A percentile compares a stretch with the other conserved stretches of the same genome.
Evolutionary conservation across 176 grass and related monocot species (phyloP).

Genomic region (Themeda triandra): DNA sequence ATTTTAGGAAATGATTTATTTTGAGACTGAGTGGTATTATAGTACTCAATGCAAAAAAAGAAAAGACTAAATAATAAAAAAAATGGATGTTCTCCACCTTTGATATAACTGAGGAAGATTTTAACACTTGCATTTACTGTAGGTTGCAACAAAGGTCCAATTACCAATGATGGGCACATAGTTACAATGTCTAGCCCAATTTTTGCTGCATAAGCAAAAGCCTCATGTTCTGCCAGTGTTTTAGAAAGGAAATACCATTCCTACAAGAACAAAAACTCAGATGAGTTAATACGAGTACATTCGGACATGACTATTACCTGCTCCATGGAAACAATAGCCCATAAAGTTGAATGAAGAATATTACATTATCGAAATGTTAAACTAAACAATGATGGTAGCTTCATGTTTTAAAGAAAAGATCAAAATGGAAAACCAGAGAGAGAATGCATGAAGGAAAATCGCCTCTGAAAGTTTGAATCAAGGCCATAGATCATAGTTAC

Average conservation of each 20-base stretch:
- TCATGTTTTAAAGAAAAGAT: no score
- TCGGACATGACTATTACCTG: background rate
- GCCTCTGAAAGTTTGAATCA: background rate
- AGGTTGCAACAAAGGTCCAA: conserved; percentile 36
- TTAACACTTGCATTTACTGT: conserved; percentile 35
- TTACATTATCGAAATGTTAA: background rate
- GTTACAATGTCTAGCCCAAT: conserved; percentile 35
- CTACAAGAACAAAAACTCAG: conserved; percentile 16
- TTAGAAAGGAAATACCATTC: conserved; percentile 45
- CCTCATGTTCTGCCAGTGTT: conserved; percentile 35
- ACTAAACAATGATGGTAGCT: background rate
- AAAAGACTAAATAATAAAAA: background rate
- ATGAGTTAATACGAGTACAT: background rate
- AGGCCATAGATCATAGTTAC: background rate
- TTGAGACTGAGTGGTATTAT: background rate
- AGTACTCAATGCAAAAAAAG: background rate
- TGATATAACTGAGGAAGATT: conserved; percentile 9
- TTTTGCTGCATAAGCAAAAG: conserved; percentile 37
- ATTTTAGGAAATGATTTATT: no score
- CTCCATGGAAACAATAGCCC: background rate
- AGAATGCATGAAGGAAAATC: background rate
- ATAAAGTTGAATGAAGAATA: background rate
- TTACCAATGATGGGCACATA: conserved; percentile 28
- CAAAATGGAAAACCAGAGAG: background rate
- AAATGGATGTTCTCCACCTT: conserved; percentile 24